Conservation (phyloP, 768 basidiomycete genomes). For the Lentinula raphanica region DNA sequence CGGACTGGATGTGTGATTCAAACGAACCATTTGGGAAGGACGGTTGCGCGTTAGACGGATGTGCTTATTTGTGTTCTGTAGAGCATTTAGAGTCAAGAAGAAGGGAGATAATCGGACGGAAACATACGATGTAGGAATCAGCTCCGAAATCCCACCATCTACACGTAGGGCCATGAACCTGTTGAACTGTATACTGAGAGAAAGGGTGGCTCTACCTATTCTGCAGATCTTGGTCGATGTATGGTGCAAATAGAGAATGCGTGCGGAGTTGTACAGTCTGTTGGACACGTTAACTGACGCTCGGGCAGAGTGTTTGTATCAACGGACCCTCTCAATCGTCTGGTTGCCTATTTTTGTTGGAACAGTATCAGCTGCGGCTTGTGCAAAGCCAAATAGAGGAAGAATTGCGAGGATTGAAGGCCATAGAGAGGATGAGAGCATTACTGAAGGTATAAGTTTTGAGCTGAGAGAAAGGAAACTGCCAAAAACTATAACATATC, state of each 20-base stretch:
- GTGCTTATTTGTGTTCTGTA: constrained; percentile 92
- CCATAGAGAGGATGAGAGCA: neutral
- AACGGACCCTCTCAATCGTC: constrained; percentile 71
- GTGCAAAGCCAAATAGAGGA: constrained; percentile 22
- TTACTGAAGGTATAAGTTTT: neutral
- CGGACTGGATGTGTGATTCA: neutral
- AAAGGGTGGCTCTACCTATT: constrained; percentile 52
- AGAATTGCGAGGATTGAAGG: neutral
- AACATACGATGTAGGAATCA: constrained; percentile 75
- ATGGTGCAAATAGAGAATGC: constrained; percentile 84
- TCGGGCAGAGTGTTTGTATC: neutral
- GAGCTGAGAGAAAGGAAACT: neutral
- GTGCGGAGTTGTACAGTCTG: constrained; percentile 77
- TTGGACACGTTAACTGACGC: neutral
- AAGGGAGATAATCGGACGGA: constrained; percentile 3
- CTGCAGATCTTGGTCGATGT: constrained; percentile 94
- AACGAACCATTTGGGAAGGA: constrained; percentile 76
- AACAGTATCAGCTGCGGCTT: constrained; percentile 33
- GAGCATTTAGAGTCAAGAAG: neutral
- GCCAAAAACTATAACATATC: neutral
- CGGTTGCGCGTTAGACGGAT: constrained; percentile 76
- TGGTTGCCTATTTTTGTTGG: constrained; percentile 58
- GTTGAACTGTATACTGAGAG: neutral
- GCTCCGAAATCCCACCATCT: constrained; percentile 99
- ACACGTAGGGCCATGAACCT: neutral